Evolutionary conservation across 75 land plant genomes (phyloP), one percentile per base, ranked within the genome.

Genomic region (Ceratopteris richardii): DNA sequence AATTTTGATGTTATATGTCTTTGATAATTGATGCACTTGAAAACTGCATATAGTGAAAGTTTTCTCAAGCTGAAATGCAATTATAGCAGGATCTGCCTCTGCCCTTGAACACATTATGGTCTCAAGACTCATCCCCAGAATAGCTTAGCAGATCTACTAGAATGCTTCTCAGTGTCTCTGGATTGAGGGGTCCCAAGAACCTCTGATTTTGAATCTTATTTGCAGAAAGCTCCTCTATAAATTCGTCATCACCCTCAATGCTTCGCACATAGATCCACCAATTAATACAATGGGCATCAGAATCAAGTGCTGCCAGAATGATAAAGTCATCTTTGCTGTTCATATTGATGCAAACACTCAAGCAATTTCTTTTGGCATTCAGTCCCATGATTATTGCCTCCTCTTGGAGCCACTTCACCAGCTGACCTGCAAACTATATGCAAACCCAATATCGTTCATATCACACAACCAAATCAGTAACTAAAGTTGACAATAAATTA

Each of bases 331-430:
- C 93, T 31, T 87, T 81, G 26, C 81, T 73, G 0, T 87, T 86
- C 21, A 88, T 64, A 37, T 92, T 78, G 57, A 92, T 78, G 9
- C 79, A 70, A 40, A 92, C 31, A 39, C 80, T 66, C 33, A 88
- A 61, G 51, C 80, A 82, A 43, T 92, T 85, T 46, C 72, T 74
- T 33, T 48, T 72, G 29, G 74, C 77, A 44, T 84, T 85, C 64
- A 85, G 74, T 18, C 97, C 97, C 54, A 87, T 80, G 50, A 60
- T 61, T n/a, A 72, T 61, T 30, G 97, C 92, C 77, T 87, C 90
- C 61, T 90, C 84, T 44, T 82, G 80, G 20, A 92, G 82, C 97
- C 97, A 92, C 23, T 56, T 62, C 33, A 85, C 70, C 31, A 92
- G 64, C 50, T 88, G 84, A 40, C 82, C 73, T 51, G 90, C 94